Base-by-base conservation (phyloP, 2,329 filamentous ascomycete species). In the Nigrograna mackinnonii region DNA sequence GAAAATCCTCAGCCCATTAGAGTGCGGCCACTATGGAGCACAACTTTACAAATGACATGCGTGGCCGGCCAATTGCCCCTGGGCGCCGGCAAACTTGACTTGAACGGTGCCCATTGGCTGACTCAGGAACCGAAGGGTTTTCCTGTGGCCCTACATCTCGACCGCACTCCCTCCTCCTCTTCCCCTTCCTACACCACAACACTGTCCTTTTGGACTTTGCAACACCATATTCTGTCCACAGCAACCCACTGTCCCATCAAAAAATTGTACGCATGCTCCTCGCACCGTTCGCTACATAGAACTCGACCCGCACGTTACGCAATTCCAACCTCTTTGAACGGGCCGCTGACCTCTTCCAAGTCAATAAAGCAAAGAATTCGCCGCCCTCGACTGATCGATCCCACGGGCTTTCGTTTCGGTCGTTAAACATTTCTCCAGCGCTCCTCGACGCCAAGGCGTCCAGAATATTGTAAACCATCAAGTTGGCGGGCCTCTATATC, bases 401-500 rank as follows among this genome's bases (percentile, higher is more conserved):
- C 35, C 41, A 32, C 37, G 41, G 40, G 26, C 45, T 39, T 35
- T 51, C 54, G 44, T 53, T 54, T 48, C 59, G 41, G 42, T 49
- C 56, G 43, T 47, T 37, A 39, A 44, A 38, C 41, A 36, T 51
- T 45, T 46, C 34, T 44, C 37, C 39, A 22, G 34, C 49, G 38
- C 49, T 44, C 40, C 41, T 54, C 56, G 67, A 58, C 70, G 69
- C 64, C 54, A 58, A 54, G 59, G 67, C 71, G 69, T 69, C 67
- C 57, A 51, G 39, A 46, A 40, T 31, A 40, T 50, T 33, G 60
- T 68, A 80, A 73, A 83, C 82, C 83, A 87, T 83, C 90, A 95
- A 95, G 84, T 95, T 95, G 90, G 90, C 89, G 89, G 87, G 87
- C 80, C 78, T 84, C 83, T 82, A 80, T 74, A 78, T 79, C 74